Percentiles rank a stretch among this genome's conserved stretches.
phyloP scores from a whole-genome alignment of 176 grass and related monocot species.

The Miscanthus lutarioriparius region DNA sequence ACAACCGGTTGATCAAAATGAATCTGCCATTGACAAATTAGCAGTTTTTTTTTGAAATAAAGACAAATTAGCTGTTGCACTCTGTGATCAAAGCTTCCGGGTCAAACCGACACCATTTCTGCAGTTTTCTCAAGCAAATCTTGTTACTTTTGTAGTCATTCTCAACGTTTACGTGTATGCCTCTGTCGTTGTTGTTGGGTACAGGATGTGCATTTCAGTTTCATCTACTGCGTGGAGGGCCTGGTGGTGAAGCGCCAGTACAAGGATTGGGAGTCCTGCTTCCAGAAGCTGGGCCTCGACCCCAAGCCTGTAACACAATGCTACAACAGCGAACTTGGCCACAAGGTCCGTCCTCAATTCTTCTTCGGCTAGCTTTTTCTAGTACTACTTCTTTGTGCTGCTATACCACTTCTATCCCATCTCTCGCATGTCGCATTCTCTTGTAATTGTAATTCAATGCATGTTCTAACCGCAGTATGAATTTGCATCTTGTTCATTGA shows the following conservation, averaged over 20 bases:
- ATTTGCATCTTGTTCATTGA: neutral
- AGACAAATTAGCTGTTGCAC: neutral
- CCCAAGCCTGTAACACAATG: conserved; percentile 63
- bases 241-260: conserved; percentile 54
- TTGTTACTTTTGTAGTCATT: neutral
- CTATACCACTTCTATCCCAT: too few relatives aligned
- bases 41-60: too few relatives aligned
- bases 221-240: conserved; percentile 82
- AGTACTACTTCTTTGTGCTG: too few relatives aligned
- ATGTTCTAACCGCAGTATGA: neutral
- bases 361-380: too few relatives aligned
- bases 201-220: conserved; percentile 77
- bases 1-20: neutral
- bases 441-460: too few relatives aligned
- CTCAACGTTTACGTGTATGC: neutral
- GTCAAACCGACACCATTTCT: neutral
- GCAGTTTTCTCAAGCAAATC: neutral
- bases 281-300: conserved; percentile 57
- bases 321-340: conserved; percentile 52
- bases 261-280: conserved; percentile 70
- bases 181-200: neutral
- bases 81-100: neutral
- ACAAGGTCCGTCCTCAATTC: conserved; percentile 43
- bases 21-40: neutral
- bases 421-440: neutral